These are phyloP conservation scores for Exophiala oligosperma DNA, from an alignment of 2,329 filamentous ascomycete genomes.

Conservation along the genomic window DNA sequence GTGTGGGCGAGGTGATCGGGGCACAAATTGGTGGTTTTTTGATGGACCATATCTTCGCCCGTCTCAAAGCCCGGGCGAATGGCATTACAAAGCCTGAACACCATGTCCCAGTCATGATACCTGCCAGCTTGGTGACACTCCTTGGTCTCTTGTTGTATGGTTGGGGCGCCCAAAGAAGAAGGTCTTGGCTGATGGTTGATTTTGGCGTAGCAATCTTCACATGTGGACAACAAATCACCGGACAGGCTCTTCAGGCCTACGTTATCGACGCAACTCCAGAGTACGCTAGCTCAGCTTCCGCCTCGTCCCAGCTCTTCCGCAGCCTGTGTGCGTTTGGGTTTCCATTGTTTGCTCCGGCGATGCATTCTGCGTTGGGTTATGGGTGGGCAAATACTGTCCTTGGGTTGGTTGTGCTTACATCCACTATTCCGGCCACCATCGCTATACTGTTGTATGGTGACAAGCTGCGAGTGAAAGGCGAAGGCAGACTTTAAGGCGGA, in stretches of 20 bases:
- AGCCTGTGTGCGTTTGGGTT: conserved; percentile 18
- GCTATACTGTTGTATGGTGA: conserved; percentile 12
- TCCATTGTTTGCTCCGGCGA: conserved; percentile 18
- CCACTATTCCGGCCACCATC: background rate
- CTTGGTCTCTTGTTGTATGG: conserved; percentile 31
- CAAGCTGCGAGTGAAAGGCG: conserved; percentile 1
- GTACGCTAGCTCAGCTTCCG: conserved; percentile 6
- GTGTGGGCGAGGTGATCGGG: conserved; percentile 55
- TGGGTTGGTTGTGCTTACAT: conserved; percentile 2
- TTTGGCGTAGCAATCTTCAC: conserved; percentile 26
- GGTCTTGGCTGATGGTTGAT: conserved; percentile 32
- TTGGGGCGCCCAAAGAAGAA: conserved; percentile 29
- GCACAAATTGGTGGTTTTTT: conserved; percentile 42
- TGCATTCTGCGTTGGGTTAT: conserved; percentile 19
- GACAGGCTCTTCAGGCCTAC: conserved; percentile 13
- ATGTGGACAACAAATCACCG: conserved; percentile 3
- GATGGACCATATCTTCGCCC: conserved; percentile 41
- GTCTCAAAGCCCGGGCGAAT: background rate
- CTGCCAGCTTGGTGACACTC: conserved; percentile 47
- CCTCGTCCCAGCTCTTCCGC: conserved; percentile 2
- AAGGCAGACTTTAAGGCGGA: too few relatives aligned
- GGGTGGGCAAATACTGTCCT: conserved; percentile 13
- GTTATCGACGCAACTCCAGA: conserved; percentile 13
- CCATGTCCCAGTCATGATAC: conserved; percentile 54
- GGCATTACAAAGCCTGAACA: conserved; percentile 47